Conservation (phyloP, 2,329 filamentous ascomycete species). For the Phyllosticta capitalensis region DNA sequence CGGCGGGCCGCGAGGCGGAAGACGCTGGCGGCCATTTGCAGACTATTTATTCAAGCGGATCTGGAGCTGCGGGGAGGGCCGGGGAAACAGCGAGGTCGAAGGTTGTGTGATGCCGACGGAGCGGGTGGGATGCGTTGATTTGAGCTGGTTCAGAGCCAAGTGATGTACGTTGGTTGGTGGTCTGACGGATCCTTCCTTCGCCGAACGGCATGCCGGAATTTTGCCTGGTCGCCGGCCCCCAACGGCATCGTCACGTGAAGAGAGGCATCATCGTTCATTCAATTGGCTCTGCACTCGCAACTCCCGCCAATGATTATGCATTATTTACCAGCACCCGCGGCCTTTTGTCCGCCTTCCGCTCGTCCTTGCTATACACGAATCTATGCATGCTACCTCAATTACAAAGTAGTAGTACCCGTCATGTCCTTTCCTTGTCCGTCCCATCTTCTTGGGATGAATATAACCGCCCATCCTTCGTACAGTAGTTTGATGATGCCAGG, state of each 20-base stretch:
- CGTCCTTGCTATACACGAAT: background rate
- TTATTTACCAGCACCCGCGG: background rate
- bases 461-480: too few species aligned
- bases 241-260: background rate
- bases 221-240: background rate
- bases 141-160: constrained; percentile 8
- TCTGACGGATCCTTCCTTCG: constrained; percentile 5
- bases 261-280: background rate
- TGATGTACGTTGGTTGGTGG: constrained; percentile 8
- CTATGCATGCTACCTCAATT: background rate
- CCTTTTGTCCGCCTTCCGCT: background rate
- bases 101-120: constrained; percentile 20
- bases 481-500: background rate
- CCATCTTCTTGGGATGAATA: too few species aligned
- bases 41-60: constrained; percentile 12
- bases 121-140: constrained; percentile 5
- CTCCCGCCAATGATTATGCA: background rate
- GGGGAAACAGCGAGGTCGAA: constrained; percentile 12
- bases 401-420: background rate
- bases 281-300: background rate
- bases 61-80: constrained; percentile 8
- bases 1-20: constrained; percentile 63
- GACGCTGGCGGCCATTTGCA: constrained; percentile 55
- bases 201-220: constrained; percentile 6
- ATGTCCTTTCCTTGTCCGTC: too few species aligned